Base-by-base conservation (phyloP, 768 basidiomycete species). In the Lactifluus piperatus region DNA sequence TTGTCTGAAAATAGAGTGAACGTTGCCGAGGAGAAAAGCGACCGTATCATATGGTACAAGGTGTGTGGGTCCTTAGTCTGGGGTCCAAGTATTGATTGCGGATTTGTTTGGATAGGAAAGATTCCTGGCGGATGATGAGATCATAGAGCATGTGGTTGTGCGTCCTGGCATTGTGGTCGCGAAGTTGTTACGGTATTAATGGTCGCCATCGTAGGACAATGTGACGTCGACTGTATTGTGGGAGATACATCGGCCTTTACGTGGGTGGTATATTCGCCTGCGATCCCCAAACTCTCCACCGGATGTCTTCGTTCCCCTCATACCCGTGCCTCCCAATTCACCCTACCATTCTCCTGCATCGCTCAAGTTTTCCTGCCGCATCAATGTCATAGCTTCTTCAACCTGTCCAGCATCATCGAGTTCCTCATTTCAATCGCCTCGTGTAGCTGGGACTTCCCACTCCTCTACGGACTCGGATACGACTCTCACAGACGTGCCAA, bases 181-280 rank as follows among this genome's bases (percentile, higher is more conserved):
- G 16, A 34, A 32, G 43, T 51, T 22, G 44, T 54, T 45, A n/a
- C n/a, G n/a, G n/a, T n/a, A 51, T 34, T 30, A 22, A 22, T 24
- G 58, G 14, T 16, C 43, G 0, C 18, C 20, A 11, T 32, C 34
- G 4, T 59, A 86, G 86, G 85, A 91, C 57, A 86, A 85, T 41
- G 76, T 80, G n/a, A 83, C 80, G 4, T 81, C 79, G 24, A 77
- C 78, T 0, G 69, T 88, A 2, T 77, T 79, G 56, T 92, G 90
- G 90, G 81, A 81, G 10, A 81, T 91, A 27, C 90, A 91, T 68
- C 81, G 83, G 5, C 90, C 90, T 1, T 81, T 83, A 57, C 81
- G 85, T 29, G 90, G 90, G 46, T 92, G 90, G 90, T 92, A 91
- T 70, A 82, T 92, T 59, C 85, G 85, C 43, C 73, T 92, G 26